phyloP scores from a whole-genome alignment of 768 basidiomycete species.

The Cyclocybe aegerita region DNA sequence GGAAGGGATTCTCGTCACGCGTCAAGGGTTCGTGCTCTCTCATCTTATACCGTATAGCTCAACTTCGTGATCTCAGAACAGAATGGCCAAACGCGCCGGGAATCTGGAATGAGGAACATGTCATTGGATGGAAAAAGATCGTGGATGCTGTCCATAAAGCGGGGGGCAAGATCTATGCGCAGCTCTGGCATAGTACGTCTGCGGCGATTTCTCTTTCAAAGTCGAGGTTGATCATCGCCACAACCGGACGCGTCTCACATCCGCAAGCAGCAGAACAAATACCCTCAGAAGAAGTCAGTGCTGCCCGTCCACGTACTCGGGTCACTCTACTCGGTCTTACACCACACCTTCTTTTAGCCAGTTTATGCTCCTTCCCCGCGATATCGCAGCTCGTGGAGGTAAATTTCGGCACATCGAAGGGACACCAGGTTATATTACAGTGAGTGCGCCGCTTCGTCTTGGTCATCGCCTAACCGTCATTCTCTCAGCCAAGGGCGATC shows the following conservation, averaged over 20 bases:
- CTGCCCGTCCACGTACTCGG: too few relatives aligned
- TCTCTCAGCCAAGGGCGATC: too few relatives aligned
- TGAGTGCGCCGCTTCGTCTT: too few relatives aligned
- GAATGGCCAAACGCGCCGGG: neutral
- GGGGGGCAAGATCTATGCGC: neutral
- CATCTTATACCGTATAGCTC: neutral
- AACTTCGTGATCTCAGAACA: neutral
- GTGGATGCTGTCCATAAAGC: neutral
- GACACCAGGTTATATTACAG: too few relatives aligned
- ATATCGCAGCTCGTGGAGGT: too few relatives aligned
- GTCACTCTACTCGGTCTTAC: too few relatives aligned
- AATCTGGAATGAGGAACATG: neutral
- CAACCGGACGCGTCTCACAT: neutral
- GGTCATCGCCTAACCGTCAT: too few relatives aligned
- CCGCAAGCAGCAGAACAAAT: neutral
- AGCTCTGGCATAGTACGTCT: constrained; percentile 2
- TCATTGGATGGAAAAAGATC: neutral
- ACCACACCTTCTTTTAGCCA: too few relatives aligned
- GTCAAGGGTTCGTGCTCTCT: constrained; percentile 34
- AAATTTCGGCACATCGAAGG: too few relatives aligned
- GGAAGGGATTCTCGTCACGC: constrained; percentile 35
- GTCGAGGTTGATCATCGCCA: neutral
- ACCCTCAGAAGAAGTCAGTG: too few relatives aligned
- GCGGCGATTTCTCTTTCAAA: neutral
- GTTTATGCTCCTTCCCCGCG: too few relatives aligned